Percentiles rank a stretch among this genome's conserved stretches.
Evolutionary conservation across 31 red algal species (phyloP).

Genomic region (Bonnemaisonia californica): DNA sequence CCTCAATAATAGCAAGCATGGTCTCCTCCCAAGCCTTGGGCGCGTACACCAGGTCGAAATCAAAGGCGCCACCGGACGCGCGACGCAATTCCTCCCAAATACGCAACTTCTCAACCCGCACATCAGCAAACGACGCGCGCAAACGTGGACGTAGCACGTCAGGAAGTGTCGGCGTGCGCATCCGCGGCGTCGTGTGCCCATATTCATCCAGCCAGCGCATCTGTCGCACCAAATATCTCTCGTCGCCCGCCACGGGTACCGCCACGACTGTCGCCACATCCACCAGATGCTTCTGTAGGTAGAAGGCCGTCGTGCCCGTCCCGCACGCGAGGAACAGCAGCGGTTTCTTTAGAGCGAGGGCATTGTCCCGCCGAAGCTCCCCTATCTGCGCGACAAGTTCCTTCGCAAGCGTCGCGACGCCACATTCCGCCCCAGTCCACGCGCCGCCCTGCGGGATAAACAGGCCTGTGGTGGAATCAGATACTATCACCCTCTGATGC

Average conservation of each 20-base stretch:
- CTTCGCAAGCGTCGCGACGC: slow-evolving; percentile 47
- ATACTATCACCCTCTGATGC: neutral
- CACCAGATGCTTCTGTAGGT: slow-evolving; percentile 58
- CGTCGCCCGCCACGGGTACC: slow-evolving; percentile 73
- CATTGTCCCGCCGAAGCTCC: neutral
- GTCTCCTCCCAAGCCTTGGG: slow-evolving; percentile 78
- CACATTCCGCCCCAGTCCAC: slow-evolving; percentile 57
- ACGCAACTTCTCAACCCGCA: slow-evolving; percentile 43
- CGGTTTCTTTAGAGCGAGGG: slow-evolving; percentile 35
- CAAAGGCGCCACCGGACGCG: slow-evolving; percentile 32
- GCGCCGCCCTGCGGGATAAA: slow-evolving; percentile 81
- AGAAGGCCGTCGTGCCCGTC: slow-evolving; percentile 82
- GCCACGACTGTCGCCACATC: slow-evolving; percentile 49
- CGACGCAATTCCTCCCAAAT: slow-evolving; percentile 70
- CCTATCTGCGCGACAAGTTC: slow-evolving; percentile 49
- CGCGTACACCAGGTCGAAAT: slow-evolving; percentile 88
- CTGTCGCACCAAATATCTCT: slow-evolving; percentile 62
- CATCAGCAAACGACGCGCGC: slow-evolving; percentile 60
- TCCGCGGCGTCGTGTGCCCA: neutral
- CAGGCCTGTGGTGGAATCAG: slow-evolving; percentile 6
- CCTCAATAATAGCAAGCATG: slow-evolving; percentile 58
- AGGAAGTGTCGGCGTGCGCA: slow-evolving; percentile 31
- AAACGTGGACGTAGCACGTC: slow-evolving; percentile 60
- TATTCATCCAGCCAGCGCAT: slow-evolving; percentile 65
- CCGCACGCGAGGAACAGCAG: slow-evolving; percentile 65